Conservation (phyloP, 2,329 filamentous ascomycete genomes). For the Diaporthe sp. region DNA sequence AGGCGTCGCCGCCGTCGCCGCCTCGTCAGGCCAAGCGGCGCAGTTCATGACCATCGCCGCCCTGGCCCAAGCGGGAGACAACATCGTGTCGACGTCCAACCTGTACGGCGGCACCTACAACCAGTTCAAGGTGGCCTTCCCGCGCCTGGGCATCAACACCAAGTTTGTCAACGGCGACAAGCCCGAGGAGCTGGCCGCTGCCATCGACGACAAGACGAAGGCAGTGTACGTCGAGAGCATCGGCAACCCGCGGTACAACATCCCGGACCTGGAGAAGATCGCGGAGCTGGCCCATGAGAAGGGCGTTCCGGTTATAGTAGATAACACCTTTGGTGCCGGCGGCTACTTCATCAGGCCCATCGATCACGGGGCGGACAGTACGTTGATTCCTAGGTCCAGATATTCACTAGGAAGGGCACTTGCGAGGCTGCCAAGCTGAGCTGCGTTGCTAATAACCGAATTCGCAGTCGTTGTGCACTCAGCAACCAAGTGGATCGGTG, state of each 20-base stretch:
- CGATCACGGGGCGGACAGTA: slow-evolving; percentile 85
- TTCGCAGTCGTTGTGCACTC: slow-evolving; percentile 81
- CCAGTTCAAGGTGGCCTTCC: slow-evolving; percentile 92
- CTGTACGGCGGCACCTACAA: slow-evolving; percentile 97
- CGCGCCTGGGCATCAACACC: slow-evolving; percentile 86
- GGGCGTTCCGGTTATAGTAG: slow-evolving; percentile 77
- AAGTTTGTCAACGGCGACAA: slow-evolving; percentile 89
- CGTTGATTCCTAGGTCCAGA: background rate
- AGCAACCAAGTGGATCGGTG: slow-evolving; percentile 97
- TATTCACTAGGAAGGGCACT: background rate
- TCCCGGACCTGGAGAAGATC: slow-evolving; percentile 91
- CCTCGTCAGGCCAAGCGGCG: slow-evolving; percentile 87
- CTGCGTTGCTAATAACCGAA: background rate
- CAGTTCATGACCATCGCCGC: slow-evolving; percentile 91
- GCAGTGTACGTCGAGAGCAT: slow-evolving; percentile 92
- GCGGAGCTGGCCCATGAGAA: slow-evolving; percentile 79
- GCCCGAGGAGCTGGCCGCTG: slow-evolving; percentile 79
- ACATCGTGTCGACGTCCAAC: slow-evolving; percentile 91
- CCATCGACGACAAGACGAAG: slow-evolving; percentile 94
- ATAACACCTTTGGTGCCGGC: slow-evolving; percentile 96
- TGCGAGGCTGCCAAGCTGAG: background rate
- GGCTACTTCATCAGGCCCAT: slow-evolving; percentile 90
- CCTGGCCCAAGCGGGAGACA: slow-evolving; percentile 89
- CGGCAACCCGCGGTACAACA: slow-evolving; percentile 92
- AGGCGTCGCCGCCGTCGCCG: slow-evolving; percentile 85